These are phyloP conservation scores for Lycium barbarum DNA, from an alignment of 257 asterid genomes.

Conservation along the genomic window DNA sequence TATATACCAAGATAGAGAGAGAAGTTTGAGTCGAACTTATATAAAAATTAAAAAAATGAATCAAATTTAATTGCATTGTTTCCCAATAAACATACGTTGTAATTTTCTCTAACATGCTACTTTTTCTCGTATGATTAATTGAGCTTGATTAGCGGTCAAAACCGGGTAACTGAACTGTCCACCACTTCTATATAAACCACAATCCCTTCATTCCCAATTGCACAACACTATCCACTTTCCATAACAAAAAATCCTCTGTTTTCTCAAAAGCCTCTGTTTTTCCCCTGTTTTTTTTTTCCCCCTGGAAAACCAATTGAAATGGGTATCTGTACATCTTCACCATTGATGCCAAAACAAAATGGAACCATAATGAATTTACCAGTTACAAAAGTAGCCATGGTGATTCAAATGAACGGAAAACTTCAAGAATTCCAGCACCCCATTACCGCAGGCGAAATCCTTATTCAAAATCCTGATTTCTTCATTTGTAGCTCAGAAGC, in stretches of 20 bases:
- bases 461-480: constrained; percentile 23
- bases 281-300: not conserved
- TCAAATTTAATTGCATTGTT: too few relatives aligned
- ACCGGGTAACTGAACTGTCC: constrained; percentile 23
- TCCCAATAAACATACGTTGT: too few relatives aligned
- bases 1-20: too few relatives aligned
- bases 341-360: constrained; percentile 30
- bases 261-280: not conserved
- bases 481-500: constrained; percentile 50
- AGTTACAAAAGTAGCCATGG: constrained; percentile 30
- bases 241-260: not conserved
- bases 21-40: too few relatives aligned
- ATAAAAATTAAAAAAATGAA: too few relatives aligned
- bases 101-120: too few relatives aligned
- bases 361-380: constrained; percentile 12
- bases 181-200: constrained; percentile 28
- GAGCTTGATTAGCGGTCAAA: not conserved
- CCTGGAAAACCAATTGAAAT: not conserved
- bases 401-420: constrained; percentile 38
- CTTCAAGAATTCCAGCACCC: constrained; percentile 38
- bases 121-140: too few relatives aligned
- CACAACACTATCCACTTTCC: constrained; percentile 20
- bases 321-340: constrained; percentile 28
- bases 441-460: constrained; percentile 31
- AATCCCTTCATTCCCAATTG: not conserved